Evolutionary conservation across 352 stramenopile species (phyloP), one percentile per base, ranked within the genome.

Genomic region (Globisporangium carolinianum): DNA sequence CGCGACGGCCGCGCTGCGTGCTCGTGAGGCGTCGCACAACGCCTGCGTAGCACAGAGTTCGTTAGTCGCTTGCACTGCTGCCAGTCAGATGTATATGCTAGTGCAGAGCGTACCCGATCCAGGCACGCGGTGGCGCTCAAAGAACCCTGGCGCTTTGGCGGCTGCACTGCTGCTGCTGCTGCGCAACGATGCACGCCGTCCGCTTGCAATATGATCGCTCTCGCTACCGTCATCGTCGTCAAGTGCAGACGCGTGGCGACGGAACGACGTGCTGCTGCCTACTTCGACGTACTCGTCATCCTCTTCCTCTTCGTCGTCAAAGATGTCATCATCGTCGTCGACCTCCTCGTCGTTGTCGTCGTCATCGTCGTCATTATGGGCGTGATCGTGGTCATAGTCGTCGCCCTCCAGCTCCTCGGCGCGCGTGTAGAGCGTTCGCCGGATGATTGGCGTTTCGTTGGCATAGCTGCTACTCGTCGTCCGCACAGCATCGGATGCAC

Each of bases 371-470:
- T 70, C 43, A 18, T 61, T 55, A 24, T 73, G 56, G 12, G 50
- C 55, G 0, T 75, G 61, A 14, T 75, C 52, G 7, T 73, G 65
- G 0, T 77, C 71, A 9, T 69, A 60, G 0, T 71, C 61, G 7
- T 60, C 55, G 0, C 72, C 65, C 3, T 77, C 73, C 10, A 81
- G 48, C 10, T 75, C 76, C 7, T 67, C 71, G 18, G 69, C 68
- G 11, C 66, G 66, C 62, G 83, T 67, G 47, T 71, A 62, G n/a
- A 90, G 67, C 55, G 75, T 86, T 37, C 78, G 72, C 48, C 86
- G 80, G 51, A 90, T 74, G 0, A 76, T 69, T 10, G 80, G 76
- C 24, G 80, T 87, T 37, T 65, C 66, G 11, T 71, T 68, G 0
- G 58, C 66, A 24, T 67, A 63, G n/a, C 53, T 55, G 17, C 35